phyloP scores from a whole-genome alignment of 495 filamentous ascomycete species.

The Penicillium robsamsonii region DNA sequence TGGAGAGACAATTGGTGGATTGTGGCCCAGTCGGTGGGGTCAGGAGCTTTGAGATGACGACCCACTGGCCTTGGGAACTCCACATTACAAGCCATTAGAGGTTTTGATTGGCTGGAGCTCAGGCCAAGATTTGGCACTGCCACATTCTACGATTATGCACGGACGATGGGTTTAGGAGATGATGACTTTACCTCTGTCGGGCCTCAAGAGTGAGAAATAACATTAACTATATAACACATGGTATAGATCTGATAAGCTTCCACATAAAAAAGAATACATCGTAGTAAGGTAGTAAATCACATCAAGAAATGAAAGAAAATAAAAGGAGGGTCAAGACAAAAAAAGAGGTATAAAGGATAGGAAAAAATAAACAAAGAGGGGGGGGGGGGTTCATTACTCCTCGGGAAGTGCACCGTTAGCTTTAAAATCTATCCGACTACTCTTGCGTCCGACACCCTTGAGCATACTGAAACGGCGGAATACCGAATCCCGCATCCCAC shows the following conservation, averaged over 20 bases:
- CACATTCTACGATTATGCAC: slow-evolving; percentile 6
- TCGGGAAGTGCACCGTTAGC: slow-evolving; percentile 34
- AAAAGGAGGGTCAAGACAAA: slow-evolving; percentile 7
- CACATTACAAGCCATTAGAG: neutral
- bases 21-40: slow-evolving; percentile 3
- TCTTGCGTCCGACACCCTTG: slow-evolving; percentile 46
- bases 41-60: neutral
- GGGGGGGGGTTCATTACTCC: slow-evolving; percentile 30
- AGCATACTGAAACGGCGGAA: slow-evolving; percentile 48
- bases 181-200: neutral
- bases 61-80: neutral
- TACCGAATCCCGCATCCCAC: slow-evolving; percentile 45
- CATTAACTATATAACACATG: slow-evolving; percentile 17
- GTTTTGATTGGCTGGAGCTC: neutral
- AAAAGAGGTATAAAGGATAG: slow-evolving; percentile 7
- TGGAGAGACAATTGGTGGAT: neutral
- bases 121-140: slow-evolving; percentile 18
- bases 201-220: too few relatives aligned
- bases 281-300: slow-evolving; percentile 8
- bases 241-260: slow-evolving; percentile 28
- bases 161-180: neutral
- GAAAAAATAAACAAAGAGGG: slow-evolving; percentile 18
- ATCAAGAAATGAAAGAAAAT: slow-evolving; percentile 22
- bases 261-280: slow-evolving; percentile 18
- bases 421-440: slow-evolving; percentile 46